Evolutionary conservation across 768 basidiomycete genomes (phyloP).

Genomic region (Lactifluus echinatus): DNA sequence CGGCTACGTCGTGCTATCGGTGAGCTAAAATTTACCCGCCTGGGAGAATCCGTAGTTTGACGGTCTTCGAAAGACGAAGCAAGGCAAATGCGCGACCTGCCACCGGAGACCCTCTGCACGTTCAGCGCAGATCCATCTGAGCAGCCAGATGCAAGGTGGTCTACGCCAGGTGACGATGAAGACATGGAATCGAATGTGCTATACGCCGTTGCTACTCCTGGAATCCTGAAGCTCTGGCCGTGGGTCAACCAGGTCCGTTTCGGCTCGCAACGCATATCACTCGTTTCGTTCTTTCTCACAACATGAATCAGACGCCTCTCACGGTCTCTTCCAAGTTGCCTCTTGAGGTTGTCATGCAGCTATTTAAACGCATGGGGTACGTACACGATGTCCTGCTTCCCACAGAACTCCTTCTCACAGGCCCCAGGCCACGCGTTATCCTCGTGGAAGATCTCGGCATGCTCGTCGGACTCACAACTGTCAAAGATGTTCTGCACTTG

Average conservation of each 20-base stretch:
- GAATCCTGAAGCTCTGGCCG: conserved; percentile 64
- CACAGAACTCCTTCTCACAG: background rate
- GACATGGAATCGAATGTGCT: conserved; percentile 60
- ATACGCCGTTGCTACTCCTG: conserved; percentile 47
- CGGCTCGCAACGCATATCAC: background rate
- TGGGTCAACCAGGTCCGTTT: conserved; percentile 88
- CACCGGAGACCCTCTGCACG: conserved; percentile 58
- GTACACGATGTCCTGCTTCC: conserved; percentile 27
- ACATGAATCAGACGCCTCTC: conserved; percentile 67
- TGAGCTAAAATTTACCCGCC: conserved; percentile 25
- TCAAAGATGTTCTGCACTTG: conserved; percentile 92
- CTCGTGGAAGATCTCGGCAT: conserved; percentile 82
- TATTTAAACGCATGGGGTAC: conserved; percentile 97
- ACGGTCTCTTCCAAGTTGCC: conserved; percentile 88
- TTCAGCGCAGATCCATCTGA: conserved; percentile 53
- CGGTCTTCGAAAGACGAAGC: conserved; percentile 50
- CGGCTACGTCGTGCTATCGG: conserved; percentile 84
- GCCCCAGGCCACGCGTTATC: conserved; percentile 86
- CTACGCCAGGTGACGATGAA: conserved; percentile 54
- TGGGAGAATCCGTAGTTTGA: background rate
- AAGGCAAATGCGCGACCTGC: conserved; percentile 50
- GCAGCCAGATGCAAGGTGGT: conserved; percentile 38
- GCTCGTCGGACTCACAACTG: conserved; percentile 81
- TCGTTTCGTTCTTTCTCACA: background rate
- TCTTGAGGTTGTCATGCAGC: conserved; percentile 93